These are phyloP conservation scores for Medicago lupulina DNA, from an alignment of 306 rosid species.

Conservation along the genomic window DNA sequence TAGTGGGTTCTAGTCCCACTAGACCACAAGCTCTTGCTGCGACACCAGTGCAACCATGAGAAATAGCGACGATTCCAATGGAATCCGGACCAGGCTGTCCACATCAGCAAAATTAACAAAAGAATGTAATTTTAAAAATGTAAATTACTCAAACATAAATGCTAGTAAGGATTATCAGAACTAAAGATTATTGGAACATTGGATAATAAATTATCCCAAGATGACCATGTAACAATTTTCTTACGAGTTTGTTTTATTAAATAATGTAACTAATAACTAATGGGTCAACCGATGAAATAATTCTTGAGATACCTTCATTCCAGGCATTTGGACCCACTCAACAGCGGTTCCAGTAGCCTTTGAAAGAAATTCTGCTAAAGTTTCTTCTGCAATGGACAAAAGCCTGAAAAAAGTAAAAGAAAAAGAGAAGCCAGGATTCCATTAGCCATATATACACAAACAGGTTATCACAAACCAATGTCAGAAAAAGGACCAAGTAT, in stretches of 20 bases:
- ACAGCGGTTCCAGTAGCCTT: slow-evolving; percentile 99
- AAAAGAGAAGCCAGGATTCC: slow-evolving; percentile 47
- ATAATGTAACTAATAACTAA: slow-evolving; percentile 21
- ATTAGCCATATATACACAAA: slow-evolving; percentile 53
- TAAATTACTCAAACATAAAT: neutral
- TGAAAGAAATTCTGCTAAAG: slow-evolving; percentile 99
- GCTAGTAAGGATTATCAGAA: neutral
- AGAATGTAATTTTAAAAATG: neutral
- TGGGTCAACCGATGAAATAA: neutral
- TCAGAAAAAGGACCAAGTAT: slow-evolving; percentile 66
- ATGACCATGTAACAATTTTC: neutral
- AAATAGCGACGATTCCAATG: slow-evolving; percentile 99
- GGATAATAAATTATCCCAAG: neutral
- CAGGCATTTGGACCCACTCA: slow-evolving; percentile 99
- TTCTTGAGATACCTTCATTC: slow-evolving; percentile 82
- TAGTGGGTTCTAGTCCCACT: slow-evolving; percentile 99
- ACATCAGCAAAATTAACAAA: slow-evolving; percentile 33
- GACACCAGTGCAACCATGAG: slow-evolving; percentile 99
- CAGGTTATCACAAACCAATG: slow-evolving; percentile 47
- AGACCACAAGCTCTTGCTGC: slow-evolving; percentile 99
- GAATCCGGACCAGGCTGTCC: slow-evolving; percentile 99
- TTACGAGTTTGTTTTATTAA: neutral
- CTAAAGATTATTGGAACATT: neutral
- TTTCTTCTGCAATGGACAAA: slow-evolving; percentile 99
- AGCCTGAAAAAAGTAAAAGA: slow-evolving; percentile 66